Conservation (phyloP, 768 basidiomycete genomes). For the Pisolithus sp. region DNA sequence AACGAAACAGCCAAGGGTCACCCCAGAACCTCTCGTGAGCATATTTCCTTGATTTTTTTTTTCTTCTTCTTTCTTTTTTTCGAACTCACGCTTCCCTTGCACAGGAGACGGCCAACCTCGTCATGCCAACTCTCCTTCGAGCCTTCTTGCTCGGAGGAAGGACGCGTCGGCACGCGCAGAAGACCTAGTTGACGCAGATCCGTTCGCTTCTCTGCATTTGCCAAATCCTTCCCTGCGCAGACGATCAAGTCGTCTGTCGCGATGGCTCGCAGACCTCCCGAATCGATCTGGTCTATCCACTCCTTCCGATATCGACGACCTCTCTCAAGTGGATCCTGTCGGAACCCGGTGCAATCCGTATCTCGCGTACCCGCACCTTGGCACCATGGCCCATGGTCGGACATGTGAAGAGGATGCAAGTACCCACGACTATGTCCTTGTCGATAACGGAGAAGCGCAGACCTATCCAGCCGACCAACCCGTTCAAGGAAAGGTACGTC, state of each 20-base stretch:
- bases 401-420: constrained; percentile 29
- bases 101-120: constrained; percentile 12
- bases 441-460: constrained; percentile 27
- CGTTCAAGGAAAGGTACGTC: constrained; percentile 20
- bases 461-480: constrained; percentile 19
- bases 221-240: constrained; percentile 20
- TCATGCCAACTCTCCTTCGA: constrained; percentile 22
- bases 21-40: constrained; percentile 15
- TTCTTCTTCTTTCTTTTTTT: constrained; percentile 18
- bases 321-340: constrained; percentile 18
- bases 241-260: constrained; percentile 35
- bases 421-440: constrained; percentile 36
- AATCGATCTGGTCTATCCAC: constrained; percentile 13
- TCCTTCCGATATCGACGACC: constrained; percentile 10
- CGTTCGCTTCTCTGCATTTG: not conserved
- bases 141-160: constrained; percentile 22
- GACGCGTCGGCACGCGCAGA: constrained; percentile 19
- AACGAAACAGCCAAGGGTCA: constrained; percentile 12
- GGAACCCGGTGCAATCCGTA: constrained; percentile 33
- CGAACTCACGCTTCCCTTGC: constrained; percentile 27
- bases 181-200: constrained; percentile 6
- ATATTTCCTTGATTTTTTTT: constrained; percentile 3
- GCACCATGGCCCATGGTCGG: constrained; percentile 20
- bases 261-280: constrained; percentile 41
- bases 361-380: constrained; percentile 35